These are phyloP conservation scores for Berkeleyomyces basicola DNA, from an alignment of 2,329 filamentous ascomycete genomes.

Conservation along the genomic window DNA sequence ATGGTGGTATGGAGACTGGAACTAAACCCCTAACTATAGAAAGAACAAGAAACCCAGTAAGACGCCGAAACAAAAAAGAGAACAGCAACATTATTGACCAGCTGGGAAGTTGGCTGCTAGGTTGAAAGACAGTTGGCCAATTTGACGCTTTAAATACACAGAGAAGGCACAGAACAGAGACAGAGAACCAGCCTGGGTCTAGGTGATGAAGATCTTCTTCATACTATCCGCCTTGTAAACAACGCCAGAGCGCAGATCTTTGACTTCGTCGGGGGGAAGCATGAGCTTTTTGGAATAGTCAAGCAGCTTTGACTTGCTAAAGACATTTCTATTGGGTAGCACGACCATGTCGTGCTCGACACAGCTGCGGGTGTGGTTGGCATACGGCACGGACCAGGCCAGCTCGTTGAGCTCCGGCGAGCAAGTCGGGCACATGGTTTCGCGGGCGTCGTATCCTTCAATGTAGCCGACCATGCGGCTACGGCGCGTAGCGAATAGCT, in stretches of 20 bases:
- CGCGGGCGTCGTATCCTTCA: constrained; percentile 12
- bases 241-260: constrained; percentile 63
- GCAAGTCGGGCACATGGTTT: constrained; percentile 74
- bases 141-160: background rate
- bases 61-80: too few relatives aligned
- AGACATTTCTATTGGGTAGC: constrained; percentile 74
- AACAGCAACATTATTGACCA: too few relatives aligned
- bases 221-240: constrained; percentile 44
- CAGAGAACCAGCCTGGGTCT: constrained; percentile 10
- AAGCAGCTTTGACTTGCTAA: constrained; percentile 57
- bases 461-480: background rate
- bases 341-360: constrained; percentile 78
- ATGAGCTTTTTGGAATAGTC: constrained; percentile 68
- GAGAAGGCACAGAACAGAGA: background rate
- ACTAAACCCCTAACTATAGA: too few relatives aligned
- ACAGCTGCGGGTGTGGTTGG: constrained; percentile 84
- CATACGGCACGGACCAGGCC: constrained; percentile 77
- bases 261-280: constrained; percentile 46
- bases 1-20: too few relatives aligned
- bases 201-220: constrained; percentile 87
- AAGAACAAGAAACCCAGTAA: too few relatives aligned
- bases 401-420: constrained; percentile 88
- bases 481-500: constrained; percentile 7
- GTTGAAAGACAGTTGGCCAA: background rate
- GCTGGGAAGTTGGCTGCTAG: too few relatives aligned